Percentiles rank a stretch among this genome's conserved stretches.
These are phyloP conservation scores for Adansonia digitata DNA, from an alignment of 345 rosid species.

Conservation along the genomic window DNA sequence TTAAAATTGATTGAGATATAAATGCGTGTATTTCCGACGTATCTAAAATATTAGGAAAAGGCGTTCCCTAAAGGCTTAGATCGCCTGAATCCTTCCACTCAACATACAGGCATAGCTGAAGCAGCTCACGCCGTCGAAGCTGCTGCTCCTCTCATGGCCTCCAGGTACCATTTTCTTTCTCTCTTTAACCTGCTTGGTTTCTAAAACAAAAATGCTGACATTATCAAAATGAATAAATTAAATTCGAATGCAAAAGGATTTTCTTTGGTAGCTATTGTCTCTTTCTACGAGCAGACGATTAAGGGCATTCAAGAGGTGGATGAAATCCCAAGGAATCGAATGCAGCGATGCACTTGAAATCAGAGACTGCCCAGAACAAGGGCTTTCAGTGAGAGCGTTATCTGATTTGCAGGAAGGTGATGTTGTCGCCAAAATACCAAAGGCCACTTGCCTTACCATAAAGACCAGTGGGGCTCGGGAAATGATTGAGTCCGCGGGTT, in stretches of 20 bases:
- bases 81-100: neutral
- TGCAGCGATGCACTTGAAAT: constrained; percentile 51
- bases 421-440: constrained; percentile 65
- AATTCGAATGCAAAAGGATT: neutral
- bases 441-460: constrained; percentile 70
- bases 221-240: neutral
- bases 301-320: constrained; percentile 89
- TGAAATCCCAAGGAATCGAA: constrained; percentile 57
- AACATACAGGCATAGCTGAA: neutral
- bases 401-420: constrained; percentile 69
- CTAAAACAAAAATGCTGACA: neutral
- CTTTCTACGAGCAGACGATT: constrained; percentile 42
- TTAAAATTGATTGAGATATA: no score
- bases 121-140: neutral
- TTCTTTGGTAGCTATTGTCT: neutral
- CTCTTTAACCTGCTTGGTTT: neutral
- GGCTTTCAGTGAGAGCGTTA: constrained; percentile 51
- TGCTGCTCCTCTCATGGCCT: constrained; percentile 8
- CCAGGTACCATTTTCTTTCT: constrained; percentile 5
- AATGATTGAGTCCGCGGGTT: constrained; percentile 48
- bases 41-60: no score
- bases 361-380: constrained; percentile 35
- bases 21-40: no score
- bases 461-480: constrained; percentile 54
- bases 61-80: neutral